Base-by-base conservation (phyloP, 148 eudicot species). In the Vaccinium myrtillus region DNA sequence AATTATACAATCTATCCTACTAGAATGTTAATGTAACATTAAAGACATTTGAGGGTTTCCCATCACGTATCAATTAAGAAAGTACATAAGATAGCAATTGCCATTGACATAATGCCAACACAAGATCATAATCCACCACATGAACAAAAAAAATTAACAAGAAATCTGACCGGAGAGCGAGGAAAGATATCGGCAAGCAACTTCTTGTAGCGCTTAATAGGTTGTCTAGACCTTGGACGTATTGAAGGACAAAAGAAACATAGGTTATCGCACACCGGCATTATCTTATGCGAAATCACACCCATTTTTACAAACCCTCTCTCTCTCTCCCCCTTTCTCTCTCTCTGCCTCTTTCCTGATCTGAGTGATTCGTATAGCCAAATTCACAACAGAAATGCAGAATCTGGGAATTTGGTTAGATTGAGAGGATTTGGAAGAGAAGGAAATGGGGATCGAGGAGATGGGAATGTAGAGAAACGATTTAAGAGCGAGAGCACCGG, bases 171-270 rank as follows among this genome's bases (percentile, higher is more conserved):
- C 93, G 84, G 93, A 77, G 93, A 89, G 73, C 91, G 90, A 10
- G 98, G 97, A 55, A 91, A 94, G 82, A 92, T 94, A 86, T 93
- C 95, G 0, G 95, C 91, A 23, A 95, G 89, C 19, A 95, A 84
- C 83, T 93, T 92, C 92, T 95, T 94, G 90, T 95, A 94, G 58
- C 97, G 90, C 89, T 92, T 95, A 30, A 95, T 93, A 58, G 98
- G 97, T 80, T 95, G 98, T 84, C 98, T 88, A 23, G 98, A 95
- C 88, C 97, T 88, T 2, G 98, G 85, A 65, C 95, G 86, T 86
- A 95, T 83, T n/a, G 87, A 91, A 48, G 98, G 98, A 86, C 94
- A 94, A 58, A 90, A 92, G 84, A 87, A 87, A 89, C 98, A 95
- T 21, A 95, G 87, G 74, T 75, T 87, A 15, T 92, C 94, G 82